Conservation (phyloP, 345 rosid genomes). For the Brassica carinata region DNA sequence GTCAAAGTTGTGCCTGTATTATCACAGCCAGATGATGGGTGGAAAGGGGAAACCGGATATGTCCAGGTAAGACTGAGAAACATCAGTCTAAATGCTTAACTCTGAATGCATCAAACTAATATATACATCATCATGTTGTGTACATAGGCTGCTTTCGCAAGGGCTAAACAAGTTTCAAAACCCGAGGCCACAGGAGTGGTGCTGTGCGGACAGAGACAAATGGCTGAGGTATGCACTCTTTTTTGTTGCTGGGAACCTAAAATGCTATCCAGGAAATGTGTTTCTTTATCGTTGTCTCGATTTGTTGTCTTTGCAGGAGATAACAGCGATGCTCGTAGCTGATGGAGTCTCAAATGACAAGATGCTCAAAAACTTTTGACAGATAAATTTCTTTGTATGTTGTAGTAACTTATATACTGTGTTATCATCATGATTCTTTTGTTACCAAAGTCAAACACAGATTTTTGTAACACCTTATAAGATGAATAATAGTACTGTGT, state of each 20-base stretch:
- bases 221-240: conserved; percentile 72
- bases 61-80: conserved; percentile 66
- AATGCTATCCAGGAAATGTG: neutral
- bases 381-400: conserved; percentile 21
- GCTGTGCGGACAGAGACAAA: conserved; percentile 94
- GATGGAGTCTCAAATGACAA: conserved; percentile 74
- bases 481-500: neutral
- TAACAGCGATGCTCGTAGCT: conserved; percentile 70
- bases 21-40: conserved; percentile 76
- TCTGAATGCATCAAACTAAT: conserved; percentile 14
- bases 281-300: neutral
- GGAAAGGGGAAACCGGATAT: conserved; percentile 89
- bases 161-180: conserved; percentile 58
- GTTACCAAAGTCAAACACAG: neutral
- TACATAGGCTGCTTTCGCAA: conserved; percentile 82
- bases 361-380: conserved; percentile 88
- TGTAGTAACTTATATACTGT: conserved; percentile 12
- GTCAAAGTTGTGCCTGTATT: conserved; percentile 83
- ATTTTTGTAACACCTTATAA: neutral
- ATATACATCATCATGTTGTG: conserved; percentile 12
- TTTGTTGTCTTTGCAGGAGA: conserved; percentile 61
- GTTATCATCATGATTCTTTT: neutral
- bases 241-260: neutral
- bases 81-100: neutral
- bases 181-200: conserved; percentile 73